Conservation (phyloP, 2,329 filamentous ascomycete species). For the Hawksworthiomyces lignivorus region DNA sequence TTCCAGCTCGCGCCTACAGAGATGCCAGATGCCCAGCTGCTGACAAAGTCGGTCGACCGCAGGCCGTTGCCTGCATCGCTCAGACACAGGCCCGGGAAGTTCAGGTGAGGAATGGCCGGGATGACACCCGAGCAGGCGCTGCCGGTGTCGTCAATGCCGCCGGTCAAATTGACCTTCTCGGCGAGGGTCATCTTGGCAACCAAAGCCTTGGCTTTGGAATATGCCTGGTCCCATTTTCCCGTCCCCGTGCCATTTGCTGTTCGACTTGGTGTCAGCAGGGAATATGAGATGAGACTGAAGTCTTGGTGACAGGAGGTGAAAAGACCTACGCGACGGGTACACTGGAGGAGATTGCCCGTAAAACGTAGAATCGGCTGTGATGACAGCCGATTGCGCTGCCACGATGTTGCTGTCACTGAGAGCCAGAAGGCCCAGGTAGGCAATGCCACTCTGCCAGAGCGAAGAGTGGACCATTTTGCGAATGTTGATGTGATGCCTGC, state of each 20-base stretch:
- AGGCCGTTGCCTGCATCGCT: slow-evolving; percentile 36
- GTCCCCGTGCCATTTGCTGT: slow-evolving; percentile 47
- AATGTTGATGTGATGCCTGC: no score
- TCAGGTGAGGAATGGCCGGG: slow-evolving; percentile 16
- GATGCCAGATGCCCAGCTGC: slow-evolving; percentile 21
- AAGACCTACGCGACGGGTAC: slow-evolving; percentile 37
- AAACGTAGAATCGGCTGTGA: slow-evolving; percentile 35
- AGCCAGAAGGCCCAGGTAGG: background rate
- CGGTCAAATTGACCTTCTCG: slow-evolving; percentile 48
- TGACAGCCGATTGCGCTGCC: slow-evolving; percentile 12
- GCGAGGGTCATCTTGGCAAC: slow-evolving; percentile 65
- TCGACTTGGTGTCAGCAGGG: background rate
- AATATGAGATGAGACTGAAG: background rate
- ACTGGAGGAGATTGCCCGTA: slow-evolving; percentile 42
- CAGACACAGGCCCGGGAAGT: slow-evolving; percentile 36
- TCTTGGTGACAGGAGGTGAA: no score
- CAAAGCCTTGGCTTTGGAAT: slow-evolving; percentile 58
- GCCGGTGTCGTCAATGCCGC: background rate
- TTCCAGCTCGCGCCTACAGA: slow-evolving; percentile 50
- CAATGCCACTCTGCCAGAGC: background rate
- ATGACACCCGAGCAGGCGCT: slow-evolving; percentile 10
- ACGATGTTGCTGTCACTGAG: background rate
- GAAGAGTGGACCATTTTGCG: no score
- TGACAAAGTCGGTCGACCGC: slow-evolving; percentile 33
- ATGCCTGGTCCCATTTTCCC: slow-evolving; percentile 61